Conservation (phyloP, 768 basidiomycete genomes). For the Phallus indusiatus region DNA sequence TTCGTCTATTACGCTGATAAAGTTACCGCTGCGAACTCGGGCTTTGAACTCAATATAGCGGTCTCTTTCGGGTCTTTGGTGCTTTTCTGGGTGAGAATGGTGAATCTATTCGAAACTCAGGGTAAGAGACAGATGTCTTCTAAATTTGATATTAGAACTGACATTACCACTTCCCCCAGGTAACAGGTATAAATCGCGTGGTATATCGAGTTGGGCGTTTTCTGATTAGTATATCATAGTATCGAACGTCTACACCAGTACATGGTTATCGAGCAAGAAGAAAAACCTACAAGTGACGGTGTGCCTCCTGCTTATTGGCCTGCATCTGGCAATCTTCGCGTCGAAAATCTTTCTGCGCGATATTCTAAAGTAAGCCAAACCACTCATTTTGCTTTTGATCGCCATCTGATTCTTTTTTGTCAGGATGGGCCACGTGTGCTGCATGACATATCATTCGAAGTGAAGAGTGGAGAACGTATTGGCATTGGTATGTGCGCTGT, state of each 20-base stretch:
- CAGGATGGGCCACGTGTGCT: conserved; percentile 51
- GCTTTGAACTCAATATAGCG: neutral
- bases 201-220: neutral
- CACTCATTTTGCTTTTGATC: no score
- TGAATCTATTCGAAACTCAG: conserved; percentile 37
- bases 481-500: conserved; percentile 13
- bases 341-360: conserved; percentile 42
- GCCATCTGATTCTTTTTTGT: conserved; percentile 9
- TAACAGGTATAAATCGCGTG: conserved; percentile 16
- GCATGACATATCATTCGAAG: conserved; percentile 39
- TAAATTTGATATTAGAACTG: neutral
- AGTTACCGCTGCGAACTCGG: no score
- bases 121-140: conserved; percentile 20
- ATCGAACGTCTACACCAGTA: conserved; percentile 44
- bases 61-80: neutral
- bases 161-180: conserved; percentile 9
- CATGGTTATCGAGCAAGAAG: conserved; percentile 48
- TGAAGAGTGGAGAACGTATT: conserved; percentile 48
- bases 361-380: conserved; percentile 24
- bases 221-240: conserved; percentile 16
- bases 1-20: conserved; percentile 23
- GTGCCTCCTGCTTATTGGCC: conserved; percentile 61
- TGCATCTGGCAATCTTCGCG: conserved; percentile 41
- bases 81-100: conserved; percentile 1
- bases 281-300: conserved; percentile 27